A percentile compares a stretch with the other conserved stretches of the same genome.
Conservation (phyloP, 2,329 filamentous ascomycete species). For the Helotiales sp. region DNA sequence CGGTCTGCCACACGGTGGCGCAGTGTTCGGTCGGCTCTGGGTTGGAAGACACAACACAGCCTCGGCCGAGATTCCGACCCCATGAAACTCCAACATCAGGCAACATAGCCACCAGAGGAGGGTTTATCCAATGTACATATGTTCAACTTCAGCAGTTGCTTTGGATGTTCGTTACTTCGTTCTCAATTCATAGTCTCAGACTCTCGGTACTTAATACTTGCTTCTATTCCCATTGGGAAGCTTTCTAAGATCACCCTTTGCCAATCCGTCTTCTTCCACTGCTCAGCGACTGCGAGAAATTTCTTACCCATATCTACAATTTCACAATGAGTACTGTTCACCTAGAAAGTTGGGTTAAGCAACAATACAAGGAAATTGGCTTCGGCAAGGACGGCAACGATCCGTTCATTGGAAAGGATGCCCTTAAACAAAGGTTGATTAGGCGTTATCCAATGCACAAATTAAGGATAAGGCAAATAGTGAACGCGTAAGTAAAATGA, state of each 20-base stretch:
- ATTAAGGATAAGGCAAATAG: slow-evolving; percentile 9
- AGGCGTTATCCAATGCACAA: slow-evolving; percentile 13
- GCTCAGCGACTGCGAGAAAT: not conserved
- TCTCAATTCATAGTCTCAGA: not conserved
- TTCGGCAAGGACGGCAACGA: slow-evolving; percentile 10
- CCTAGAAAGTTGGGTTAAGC: slow-evolving; percentile 14
- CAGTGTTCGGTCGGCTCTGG: slow-evolving; percentile 3
- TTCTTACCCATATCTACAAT: not conserved
- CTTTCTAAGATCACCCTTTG: slow-evolving; percentile 1
- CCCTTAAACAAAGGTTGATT: slow-evolving; percentile 15
- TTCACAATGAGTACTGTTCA: slow-evolving; percentile 7
- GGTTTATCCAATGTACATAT: not conserved
- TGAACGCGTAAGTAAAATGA: slow-evolving; percentile 9
- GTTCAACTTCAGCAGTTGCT: not conserved
- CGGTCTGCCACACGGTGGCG: slow-evolving; percentile 1
- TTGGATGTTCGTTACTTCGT: not conserved
- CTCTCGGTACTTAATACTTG: slow-evolving; percentile 2
- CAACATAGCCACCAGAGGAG: slow-evolving; percentile 3
- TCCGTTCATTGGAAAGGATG: slow-evolving; percentile 17
- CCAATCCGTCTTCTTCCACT: not conserved
- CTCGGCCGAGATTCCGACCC: slow-evolving; percentile 4
- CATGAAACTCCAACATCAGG: slow-evolving; percentile 12
- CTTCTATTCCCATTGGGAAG: slow-evolving; percentile 5
- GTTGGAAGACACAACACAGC: slow-evolving; percentile 7
- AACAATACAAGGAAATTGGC: slow-evolving; percentile 15